Evolutionary conservation across 2,329 filamentous ascomycete species (phyloP), one percentile per base, ranked within the genome.

Genomic region (Arthrobotrys sphaeroides): DNA sequence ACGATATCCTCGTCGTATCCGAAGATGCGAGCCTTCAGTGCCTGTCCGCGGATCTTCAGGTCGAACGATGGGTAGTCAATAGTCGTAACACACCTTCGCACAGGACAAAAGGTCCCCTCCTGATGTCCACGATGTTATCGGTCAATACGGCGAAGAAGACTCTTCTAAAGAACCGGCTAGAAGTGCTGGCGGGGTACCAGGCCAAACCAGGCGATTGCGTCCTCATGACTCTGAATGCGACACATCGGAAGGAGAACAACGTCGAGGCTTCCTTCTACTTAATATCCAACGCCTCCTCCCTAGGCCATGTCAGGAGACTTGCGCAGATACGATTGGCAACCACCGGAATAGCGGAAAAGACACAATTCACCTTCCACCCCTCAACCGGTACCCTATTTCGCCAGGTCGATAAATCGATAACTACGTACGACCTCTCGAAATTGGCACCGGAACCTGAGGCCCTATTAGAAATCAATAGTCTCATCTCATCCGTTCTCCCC

Each of bases 31-130:
- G 60, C 28, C 55, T 77, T 40, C 59, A 77, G 36, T 77, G 73
- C 28, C 65, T 77, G 5, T 77, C 73, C n/a, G 59, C 73, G 12
- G 73, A 77, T 20, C 60, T 77, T 16, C 59, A 77, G 26, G 31
- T 57, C 13, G 66, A 70, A 13, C 31, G 66, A 47, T 77, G 73
- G 73, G 64, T 62, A n/a, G 64, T 75, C 36, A 75, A 69, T 59
- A 75, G 72, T 47, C 72, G 72, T 13, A 75, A 75, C 60, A 75
- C 72, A 12, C 72, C 72, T 43, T 69, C 72, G 40, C 72, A 75
- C 42, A 69, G 49, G 40, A 75, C 72, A 43, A 68, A 53, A 33
- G 72, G 72, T 0, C 72, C 57, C 6, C 47, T 75, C 18, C 45
- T 75, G 1, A 66, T 75, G 28, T 75, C 72, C 12, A 69, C 59